Evolutionary conservation across 2,329 filamentous ascomycete genomes (phyloP), one percentile per base, ranked within the genome.

Genomic region (Coniella vitis): DNA sequence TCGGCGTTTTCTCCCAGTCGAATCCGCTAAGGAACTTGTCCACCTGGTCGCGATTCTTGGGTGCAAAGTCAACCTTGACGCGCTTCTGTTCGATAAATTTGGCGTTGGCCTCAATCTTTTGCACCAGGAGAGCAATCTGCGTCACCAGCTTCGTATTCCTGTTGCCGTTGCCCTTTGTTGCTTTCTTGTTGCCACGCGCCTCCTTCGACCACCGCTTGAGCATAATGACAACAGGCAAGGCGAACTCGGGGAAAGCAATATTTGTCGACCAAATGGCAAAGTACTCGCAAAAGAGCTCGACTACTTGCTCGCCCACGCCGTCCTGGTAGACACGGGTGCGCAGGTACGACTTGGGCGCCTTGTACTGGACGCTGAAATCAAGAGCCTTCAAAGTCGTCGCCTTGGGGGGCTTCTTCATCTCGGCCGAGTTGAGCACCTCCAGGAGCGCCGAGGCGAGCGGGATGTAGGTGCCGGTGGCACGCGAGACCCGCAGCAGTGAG

Each of bases 201-300:
- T 93, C 86, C 71, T 97, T 97, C 56, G 97, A 73, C 89, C 91
- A 97, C 57, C 93, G 86, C 77, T 96, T 96, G 51, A 97, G 75
- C 74, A 90, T 86, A 58, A 98, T 88, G 51, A 88, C 75, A 38
- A 95, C 83, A 4, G 93, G 91, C 9, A 97, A 78, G 12, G 86
- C 81, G 22, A 98, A 82, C 70, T 98, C 93, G 3, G 94, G 93
- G 70, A 97, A 97, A 3, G 93, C 90, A 58, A 98, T 90, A 66
- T 83, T 90, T 60, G 90, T 95, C 38, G 84, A 78, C 90, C 91
- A 97, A 3, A 95, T 78, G 8, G 89, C 81, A 64, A 97, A 91
- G 72, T 93, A 98, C 67, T 98, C 93, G 47, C 86, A 78, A 5
- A 98, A 73, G 1, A 98, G 79, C 69, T 98, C 93, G 36, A 83